Percentiles rank a stretch among this genome's conserved stretches.
phyloP scores from a whole-genome alignment of 2,329 filamentous ascomycete genomes.

The Sporothrix humicola region DNA sequence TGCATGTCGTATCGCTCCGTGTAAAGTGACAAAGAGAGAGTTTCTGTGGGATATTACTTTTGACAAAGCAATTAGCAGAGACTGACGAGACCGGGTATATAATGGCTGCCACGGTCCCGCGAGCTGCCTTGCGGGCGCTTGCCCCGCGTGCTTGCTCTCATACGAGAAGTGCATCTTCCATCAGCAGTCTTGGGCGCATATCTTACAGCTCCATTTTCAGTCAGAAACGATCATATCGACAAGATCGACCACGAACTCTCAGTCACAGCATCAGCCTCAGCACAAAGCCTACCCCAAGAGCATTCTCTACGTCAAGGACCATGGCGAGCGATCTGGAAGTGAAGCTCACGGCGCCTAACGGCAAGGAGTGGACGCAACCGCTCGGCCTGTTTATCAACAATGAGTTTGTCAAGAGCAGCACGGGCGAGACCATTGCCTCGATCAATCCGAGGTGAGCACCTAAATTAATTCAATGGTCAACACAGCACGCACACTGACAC shows the following conservation, averaged over 20 bases:
- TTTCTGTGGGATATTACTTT: not conserved
- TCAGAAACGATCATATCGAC: not conserved
- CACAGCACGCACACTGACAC: not conserved
- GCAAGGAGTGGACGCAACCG: constrained; percentile 72
- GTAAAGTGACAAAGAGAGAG: not conserved
- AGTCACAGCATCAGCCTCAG: constrained; percentile 1
- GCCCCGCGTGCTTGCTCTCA: not conserved
- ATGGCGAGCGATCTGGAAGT: constrained; percentile 45
- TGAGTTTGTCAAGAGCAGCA: constrained; percentile 72
- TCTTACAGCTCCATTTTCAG: not conserved
- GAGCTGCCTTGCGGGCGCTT: not conserved
- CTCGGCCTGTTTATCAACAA: constrained; percentile 85
- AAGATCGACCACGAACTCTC: constrained; percentile 4
- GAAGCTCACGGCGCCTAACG: constrained; percentile 77
- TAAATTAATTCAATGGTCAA: not conserved
- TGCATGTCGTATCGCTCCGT: not conserved
- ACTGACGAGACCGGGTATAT: not conserved
- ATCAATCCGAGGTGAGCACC: constrained; percentile 70
- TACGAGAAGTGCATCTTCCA: not conserved
- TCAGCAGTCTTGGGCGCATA: not conserved
- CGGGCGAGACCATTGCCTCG: constrained; percentile 66
- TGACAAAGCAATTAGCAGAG: not conserved
- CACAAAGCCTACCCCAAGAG: not conserved
- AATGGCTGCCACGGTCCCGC: not conserved
- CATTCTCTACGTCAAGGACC: constrained; percentile 2